Conservation (phyloP, 2,329 filamentous ascomycete genomes). For the Cladosporium sp. region DNA sequence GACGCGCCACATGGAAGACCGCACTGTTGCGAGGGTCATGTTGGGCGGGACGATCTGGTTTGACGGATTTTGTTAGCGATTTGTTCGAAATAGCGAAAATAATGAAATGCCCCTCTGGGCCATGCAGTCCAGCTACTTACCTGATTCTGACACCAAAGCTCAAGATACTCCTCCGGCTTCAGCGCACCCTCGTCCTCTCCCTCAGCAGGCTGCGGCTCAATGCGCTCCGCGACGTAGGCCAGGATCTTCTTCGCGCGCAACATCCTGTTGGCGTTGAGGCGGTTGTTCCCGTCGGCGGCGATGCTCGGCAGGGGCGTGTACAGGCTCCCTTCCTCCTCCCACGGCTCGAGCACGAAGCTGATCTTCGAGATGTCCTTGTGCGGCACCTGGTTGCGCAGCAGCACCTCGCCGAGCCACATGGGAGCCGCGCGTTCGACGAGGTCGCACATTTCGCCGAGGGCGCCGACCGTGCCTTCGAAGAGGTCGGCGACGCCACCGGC, state of each 20-base stretch:
- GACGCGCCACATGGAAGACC: constrained; percentile 89
- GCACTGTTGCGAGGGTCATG: constrained; percentile 91
- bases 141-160: constrained; percentile 91
- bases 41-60: constrained; percentile 62
- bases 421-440: constrained; percentile 81
- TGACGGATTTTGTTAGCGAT: constrained; percentile 35
- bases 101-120: neutral
- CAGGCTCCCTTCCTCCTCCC: constrained; percentile 48
- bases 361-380: constrained; percentile 92
- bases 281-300: constrained; percentile 74
- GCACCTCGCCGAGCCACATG: constrained; percentile 85
- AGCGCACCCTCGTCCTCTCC: constrained; percentile 46
- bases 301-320: constrained; percentile 60
- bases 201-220: constrained; percentile 61
- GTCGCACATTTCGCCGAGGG: constrained; percentile 72
- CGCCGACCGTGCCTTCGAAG: constrained; percentile 82
- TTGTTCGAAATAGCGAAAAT: constrained; percentile 17
- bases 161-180: constrained; percentile 86
- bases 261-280: constrained; percentile 96
- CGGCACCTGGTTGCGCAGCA: constrained; percentile 76
- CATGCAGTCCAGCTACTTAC: constrained; percentile 49
- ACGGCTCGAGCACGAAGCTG: constrained; percentile 87
- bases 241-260: constrained; percentile 91
- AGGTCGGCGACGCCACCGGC: constrained; percentile 71
- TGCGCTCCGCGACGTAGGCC: constrained; percentile 84